A percentile compares a stretch with the other conserved stretches of the same genome.
Conservation (phyloP, 495 filamentous ascomycete species). For the Paragyromitra xinjiangensis region DNA sequence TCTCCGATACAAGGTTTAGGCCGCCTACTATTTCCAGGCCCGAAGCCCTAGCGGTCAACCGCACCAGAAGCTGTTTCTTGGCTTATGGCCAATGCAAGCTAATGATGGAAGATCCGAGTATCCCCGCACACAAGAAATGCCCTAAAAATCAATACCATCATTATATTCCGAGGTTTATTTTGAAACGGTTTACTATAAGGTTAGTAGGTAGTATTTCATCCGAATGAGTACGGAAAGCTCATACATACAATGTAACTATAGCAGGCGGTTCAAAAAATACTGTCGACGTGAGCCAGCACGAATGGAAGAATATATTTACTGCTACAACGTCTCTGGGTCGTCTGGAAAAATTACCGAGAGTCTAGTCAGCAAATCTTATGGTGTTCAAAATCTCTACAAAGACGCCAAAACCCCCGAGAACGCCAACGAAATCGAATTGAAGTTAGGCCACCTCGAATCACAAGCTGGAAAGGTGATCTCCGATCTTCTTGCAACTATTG, state of each 20-base stretch:
- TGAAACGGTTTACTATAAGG: constrained; percentile 21
- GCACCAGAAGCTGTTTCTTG: background rate
- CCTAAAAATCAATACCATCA: constrained; percentile 20
- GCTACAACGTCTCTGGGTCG: constrained; percentile 9
- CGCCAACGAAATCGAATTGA: constrained; percentile 18
- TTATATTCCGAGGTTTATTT: constrained; percentile 34
- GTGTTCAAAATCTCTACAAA: constrained; percentile 33
- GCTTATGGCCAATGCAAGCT: background rate
- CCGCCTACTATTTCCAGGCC: background rate
- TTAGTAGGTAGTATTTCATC: background rate
- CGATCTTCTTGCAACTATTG: background rate
- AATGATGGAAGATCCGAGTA: background rate
- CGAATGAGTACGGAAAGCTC: background rate
- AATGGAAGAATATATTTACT: constrained; percentile 3
- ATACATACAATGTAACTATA: background rate
- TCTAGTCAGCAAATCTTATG: constrained; percentile 19
- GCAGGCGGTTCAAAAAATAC: background rate
- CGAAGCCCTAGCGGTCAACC: background rate
- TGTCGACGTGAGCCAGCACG: background rate
- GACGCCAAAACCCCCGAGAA: constrained; percentile 11
- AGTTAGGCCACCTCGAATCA: constrained; percentile 20
- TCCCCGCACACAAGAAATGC: background rate
- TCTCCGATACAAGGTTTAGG: background rate
- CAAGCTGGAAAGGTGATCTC: constrained; percentile 21
- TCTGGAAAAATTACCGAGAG: background rate